Conservation (phyloP, 2,329 filamentous ascomycete genomes). For the Anisogramma anomala region DNA sequence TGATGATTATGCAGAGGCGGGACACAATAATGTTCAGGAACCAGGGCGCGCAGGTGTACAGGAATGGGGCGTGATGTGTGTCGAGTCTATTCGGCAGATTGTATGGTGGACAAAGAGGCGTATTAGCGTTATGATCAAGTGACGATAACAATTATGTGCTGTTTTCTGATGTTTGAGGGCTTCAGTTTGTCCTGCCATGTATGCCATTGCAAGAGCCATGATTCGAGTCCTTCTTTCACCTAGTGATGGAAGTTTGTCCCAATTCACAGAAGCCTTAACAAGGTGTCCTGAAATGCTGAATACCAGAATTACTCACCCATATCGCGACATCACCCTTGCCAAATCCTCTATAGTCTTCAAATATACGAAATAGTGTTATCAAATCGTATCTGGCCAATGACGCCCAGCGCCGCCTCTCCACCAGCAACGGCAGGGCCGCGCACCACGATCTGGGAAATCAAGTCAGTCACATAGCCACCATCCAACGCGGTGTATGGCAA, state of each 20-base stretch:
- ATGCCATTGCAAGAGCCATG: neutral
- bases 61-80: constrained; percentile 51
- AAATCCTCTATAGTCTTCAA: constrained; percentile 21
- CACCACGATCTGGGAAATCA: constrained; percentile 47
- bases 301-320: too few relatives aligned
- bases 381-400: constrained; percentile 52
- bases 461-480: constrained; percentile 12
- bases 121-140: constrained; percentile 10
- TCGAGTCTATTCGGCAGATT: neutral
- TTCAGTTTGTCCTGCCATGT: neutral
- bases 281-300: too few relatives aligned
- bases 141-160: neutral
- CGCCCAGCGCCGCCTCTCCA: constrained; percentile 50
- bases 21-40: constrained; percentile 77
- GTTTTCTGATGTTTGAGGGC: neutral
- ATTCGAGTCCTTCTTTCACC: neutral
- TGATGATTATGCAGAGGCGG: constrained; percentile 75
- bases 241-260: too few relatives aligned
- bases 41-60: constrained; percentile 62
- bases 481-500: neutral
- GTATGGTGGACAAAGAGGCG: constrained; percentile 2
- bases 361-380: constrained; percentile 61
- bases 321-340: too few relatives aligned
- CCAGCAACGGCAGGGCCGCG: constrained; percentile 64
- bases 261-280: too few relatives aligned